phyloP scores from a whole-genome alignment of 2,329 filamentous ascomycete genomes.

The Fusarium sp. region DNA sequence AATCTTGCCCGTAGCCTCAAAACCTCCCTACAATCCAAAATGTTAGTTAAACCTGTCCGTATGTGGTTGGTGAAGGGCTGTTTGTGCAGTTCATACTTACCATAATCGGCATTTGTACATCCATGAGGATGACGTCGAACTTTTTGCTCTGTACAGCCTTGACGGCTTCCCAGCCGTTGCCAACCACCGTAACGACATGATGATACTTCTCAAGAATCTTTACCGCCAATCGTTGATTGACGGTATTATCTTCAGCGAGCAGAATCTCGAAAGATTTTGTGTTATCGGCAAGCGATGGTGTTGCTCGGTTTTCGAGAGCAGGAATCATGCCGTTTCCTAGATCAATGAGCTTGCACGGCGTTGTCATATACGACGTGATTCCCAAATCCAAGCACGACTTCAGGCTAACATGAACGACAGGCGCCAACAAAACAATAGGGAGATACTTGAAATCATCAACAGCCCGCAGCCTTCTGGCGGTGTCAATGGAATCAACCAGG shows the following conservation, averaged over 20 bases:
- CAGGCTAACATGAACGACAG: conserved; percentile 88
- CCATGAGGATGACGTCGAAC: conserved; percentile 98
- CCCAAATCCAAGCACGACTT: conserved; percentile 95
- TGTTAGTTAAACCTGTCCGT: conserved; percentile 52
- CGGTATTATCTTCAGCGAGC: conserved; percentile 95
- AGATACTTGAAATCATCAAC: conserved; percentile 98
- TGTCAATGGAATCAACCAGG: conserved; percentile 93
- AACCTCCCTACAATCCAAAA: conserved; percentile 76
- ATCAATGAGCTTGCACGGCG: conserved; percentile 93
- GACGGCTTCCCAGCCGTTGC: conserved; percentile 93
- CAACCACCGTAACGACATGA: conserved; percentile 90
- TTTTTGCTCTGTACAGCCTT: conserved; percentile 92
- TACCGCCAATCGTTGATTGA: conserved; percentile 95
- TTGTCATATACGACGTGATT: conserved; percentile 99
- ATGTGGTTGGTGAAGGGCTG: background rate
- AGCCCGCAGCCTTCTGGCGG: conserved; percentile 84
- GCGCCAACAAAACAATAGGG: conserved; percentile 91
- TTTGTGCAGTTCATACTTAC: conserved; percentile 60
- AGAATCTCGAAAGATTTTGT: conserved; percentile 96
- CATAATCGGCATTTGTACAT: conserved; percentile 99
- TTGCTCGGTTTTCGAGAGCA: conserved; percentile 91
- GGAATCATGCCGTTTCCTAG: conserved; percentile 96
- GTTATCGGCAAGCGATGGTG: conserved; percentile 91
- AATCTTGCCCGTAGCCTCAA: conserved; percentile 97
- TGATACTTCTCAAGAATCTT: conserved; percentile 99